Evolutionary conservation across 768 basidiomycete species (phyloP).

Genomic region (Candolleomyces efflorescens): DNA sequence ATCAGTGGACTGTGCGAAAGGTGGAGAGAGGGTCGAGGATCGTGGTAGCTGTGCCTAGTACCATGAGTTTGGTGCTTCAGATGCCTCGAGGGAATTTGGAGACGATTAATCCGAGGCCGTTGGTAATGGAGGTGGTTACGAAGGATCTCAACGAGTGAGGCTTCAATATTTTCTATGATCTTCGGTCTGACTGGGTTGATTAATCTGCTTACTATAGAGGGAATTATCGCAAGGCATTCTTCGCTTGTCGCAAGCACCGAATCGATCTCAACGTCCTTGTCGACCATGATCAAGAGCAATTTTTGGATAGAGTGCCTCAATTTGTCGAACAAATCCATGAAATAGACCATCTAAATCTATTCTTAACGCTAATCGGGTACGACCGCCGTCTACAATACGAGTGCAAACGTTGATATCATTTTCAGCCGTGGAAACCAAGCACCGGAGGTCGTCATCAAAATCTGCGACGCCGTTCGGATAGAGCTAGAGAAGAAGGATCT

Average conservation of each 20-base stretch:
- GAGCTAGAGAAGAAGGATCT: constrained; percentile 71
- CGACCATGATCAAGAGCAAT: constrained; percentile 67
- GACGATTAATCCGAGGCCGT: constrained; percentile 87
- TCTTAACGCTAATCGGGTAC: constrained; percentile 82
- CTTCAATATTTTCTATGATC: not conserved
- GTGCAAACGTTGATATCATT: not conserved
- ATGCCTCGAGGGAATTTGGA: constrained; percentile 98
- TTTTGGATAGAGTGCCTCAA: constrained; percentile 53
- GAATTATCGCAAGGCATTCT: constrained; percentile 81
- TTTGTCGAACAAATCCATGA: constrained; percentile 87
- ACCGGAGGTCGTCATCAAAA: constrained; percentile 52
- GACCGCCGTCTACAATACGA: constrained; percentile 11
- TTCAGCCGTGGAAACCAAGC: constrained; percentile 56
- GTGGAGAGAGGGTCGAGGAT: constrained; percentile 90
- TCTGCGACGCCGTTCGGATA: constrained; percentile 74
- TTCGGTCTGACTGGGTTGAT: not conserved
- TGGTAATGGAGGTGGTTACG: constrained; percentile 83
- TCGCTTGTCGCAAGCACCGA: constrained; percentile 89
- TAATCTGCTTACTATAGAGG: constrained; percentile 38
- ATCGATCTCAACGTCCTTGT: constrained; percentile 89
- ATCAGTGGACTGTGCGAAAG: constrained; percentile 64
- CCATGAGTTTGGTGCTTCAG: constrained; percentile 89
- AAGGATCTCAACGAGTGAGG: constrained; percentile 72
- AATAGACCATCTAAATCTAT: constrained; percentile 89
- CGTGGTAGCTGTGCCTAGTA: constrained; percentile 80